Evolutionary conservation across 306 rosid species (phyloP).

Genomic region (Corylus americana): DNA sequence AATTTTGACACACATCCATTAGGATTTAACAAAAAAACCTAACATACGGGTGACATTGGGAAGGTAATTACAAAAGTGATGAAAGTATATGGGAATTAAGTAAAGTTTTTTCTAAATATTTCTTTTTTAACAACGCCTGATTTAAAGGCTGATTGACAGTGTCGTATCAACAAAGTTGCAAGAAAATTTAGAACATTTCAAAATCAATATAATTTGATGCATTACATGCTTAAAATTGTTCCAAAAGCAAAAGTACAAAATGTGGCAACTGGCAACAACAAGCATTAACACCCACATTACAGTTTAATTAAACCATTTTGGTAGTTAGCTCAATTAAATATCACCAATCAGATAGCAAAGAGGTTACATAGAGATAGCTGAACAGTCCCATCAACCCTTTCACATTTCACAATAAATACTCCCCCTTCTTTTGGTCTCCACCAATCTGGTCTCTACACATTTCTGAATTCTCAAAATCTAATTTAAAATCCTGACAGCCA

Average conservation of each 20-base stretch:
- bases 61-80: no score
- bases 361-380: constrained; percentile 12
- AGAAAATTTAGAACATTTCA: neutral
- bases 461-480: constrained; percentile 18
- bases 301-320: neutral
- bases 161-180: no score
- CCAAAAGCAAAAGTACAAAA: neutral
- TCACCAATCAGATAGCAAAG: neutral
- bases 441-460: neutral
- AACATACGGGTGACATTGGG: no score
- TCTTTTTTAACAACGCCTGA: no score
- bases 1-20: no score
- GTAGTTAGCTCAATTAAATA: neutral
- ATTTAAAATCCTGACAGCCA: constrained; percentile 14
- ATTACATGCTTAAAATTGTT: neutral
- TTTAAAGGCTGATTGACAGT: no score
- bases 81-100: no score
- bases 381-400: constrained; percentile 9
- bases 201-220: neutral
- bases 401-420: constrained; percentile 13
- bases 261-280: neutral
- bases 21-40: no score
- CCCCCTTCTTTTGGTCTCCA: neutral
- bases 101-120: no score
- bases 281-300: neutral